Base-by-base conservation (phyloP, 164 flowering plant genomes). In the Tetracentron sinense region DNA sequence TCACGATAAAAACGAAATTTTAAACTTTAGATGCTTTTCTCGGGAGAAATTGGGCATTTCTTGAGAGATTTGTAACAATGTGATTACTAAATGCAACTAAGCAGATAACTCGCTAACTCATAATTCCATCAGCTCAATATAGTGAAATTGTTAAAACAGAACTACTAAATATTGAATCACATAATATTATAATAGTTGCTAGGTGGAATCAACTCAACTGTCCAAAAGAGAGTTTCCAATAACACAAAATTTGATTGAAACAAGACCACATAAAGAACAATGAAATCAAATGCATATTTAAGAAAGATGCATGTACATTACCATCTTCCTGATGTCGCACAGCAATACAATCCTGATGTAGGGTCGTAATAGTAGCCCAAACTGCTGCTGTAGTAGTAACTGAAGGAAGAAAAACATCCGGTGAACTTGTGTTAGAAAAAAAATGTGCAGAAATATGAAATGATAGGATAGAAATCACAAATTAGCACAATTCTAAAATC, bases 371-470 rank as follows among this genome's bases (percentile, higher is more conserved):
- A 90, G 69, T 89, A 93, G 12, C 97, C 97, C 73, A 72, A 79
- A 71, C 79, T 81, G 87, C 95, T 87, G 75, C 95, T 90, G 72
- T 92, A 92, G 71, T 92, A 92, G 77, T 92, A 92, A 48, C 98
- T 92, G 93, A 44, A 53, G 58, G n/a, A 57, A 35, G 6, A 51
- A 27, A 35, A 56, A 17, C 46, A n/a, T 21, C 0, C 48, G 6
- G 33, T 56, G 14, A 56, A 16, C 44, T 3, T 8, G 11, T 38
- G 21, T 22, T 23, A 33, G 20, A 3, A 35, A 29, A n/a, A 56
- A 11, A 22, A 5, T 11, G 22, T 17, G 17, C 30, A 48, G n/a
- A 12, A 19, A 35, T 12, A 6, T 20, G 19, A 17, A 54, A 25
- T n/a, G 12, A 17, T 16, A 38, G 44, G 14, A 38, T 38, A 16